phyloP scores from a whole-genome alignment of 2,329 filamentous ascomycete genomes.

The Exophiala sp. region DNA sequence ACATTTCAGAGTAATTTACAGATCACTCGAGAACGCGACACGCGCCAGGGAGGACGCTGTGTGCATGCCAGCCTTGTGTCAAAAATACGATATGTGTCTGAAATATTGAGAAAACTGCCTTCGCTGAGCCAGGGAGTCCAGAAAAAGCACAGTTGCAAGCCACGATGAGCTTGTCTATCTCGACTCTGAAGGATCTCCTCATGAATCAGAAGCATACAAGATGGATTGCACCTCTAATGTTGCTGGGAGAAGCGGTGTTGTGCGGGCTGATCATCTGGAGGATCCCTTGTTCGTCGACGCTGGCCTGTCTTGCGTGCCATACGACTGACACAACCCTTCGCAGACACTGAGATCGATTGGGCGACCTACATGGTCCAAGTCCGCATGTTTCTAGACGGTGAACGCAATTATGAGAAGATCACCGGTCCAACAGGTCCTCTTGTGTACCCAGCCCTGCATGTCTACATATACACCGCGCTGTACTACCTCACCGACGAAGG shows the following conservation, averaged over 20 bases:
- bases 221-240: constrained; percentile 65
- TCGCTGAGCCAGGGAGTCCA: no score
- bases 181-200: constrained; percentile 40
- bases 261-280: constrained; percentile 74
- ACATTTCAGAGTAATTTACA: no score
- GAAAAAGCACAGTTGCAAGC: neutral
- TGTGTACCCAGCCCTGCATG: constrained; percentile 91
- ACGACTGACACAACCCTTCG: neutral
- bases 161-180: constrained; percentile 34
- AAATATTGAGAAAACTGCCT: no score
- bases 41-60: no score
- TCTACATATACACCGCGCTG: constrained; percentile 81
- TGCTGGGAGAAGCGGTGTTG: constrained; percentile 67
- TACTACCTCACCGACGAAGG: constrained; percentile 76
- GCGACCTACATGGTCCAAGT: constrained; percentile 95
- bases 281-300: constrained; percentile 66
- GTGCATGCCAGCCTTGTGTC: no score
- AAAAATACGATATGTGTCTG: no score
- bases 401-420: constrained; percentile 83
- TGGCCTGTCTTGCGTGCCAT: neutral
- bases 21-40: no score
- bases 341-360: constrained; percentile 97
- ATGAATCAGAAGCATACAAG: constrained; percentile 54
- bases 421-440: constrained; percentile 85
- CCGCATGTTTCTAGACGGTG: constrained; percentile 69